phyloP scores from a whole-genome alignment of 1,284 basidiomycete species.

The Leccinum subspadiceum region DNA sequence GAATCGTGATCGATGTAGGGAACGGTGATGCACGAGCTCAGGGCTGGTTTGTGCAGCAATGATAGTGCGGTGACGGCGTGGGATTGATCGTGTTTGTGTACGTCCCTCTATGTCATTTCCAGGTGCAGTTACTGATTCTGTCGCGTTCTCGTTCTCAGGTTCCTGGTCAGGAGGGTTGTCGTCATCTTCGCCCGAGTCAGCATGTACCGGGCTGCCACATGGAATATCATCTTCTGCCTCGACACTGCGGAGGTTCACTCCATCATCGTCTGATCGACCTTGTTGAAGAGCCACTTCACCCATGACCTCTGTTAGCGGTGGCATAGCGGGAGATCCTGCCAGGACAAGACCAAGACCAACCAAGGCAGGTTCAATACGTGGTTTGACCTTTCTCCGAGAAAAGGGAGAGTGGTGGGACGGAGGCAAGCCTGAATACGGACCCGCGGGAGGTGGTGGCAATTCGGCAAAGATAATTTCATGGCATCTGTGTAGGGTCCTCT shows the following conservation, averaged over 20 bases:
- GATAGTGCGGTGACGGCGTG: constrained; percentile 45
- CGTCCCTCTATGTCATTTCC: constrained; percentile 27
- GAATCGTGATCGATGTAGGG: constrained; percentile 49
- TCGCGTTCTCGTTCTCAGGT: constrained; percentile 25
- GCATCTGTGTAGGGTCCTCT: constrained; percentile 88
- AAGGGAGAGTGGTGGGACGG: constrained; percentile 49
- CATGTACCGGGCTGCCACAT: constrained; percentile 9
- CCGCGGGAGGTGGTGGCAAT: constrained; percentile 60
- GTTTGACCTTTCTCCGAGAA: constrained; percentile 64
- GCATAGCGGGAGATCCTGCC: constrained; percentile 79
- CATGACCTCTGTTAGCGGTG: constrained; percentile 65
- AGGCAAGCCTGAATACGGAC: constrained; percentile 63
- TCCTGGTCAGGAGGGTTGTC: constrained; percentile 31
- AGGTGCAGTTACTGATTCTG: constrained; percentile 5
- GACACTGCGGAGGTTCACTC: constrained; percentile 47
- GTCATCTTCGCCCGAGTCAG: constrained; percentile 42
- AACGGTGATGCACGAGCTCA: constrained; percentile 57
- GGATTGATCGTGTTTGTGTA: constrained; percentile 15
- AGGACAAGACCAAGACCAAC: constrained; percentile 86
- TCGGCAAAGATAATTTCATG: constrained; percentile 98
- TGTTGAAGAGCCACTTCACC: constrained; percentile 90
- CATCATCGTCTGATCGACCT: constrained; percentile 66
- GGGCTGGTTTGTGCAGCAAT: constrained; percentile 69
- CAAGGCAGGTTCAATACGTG: constrained; percentile 70
- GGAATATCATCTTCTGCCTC: constrained; percentile 43